Conservation (phyloP, 371 early-diverging fungal genomes). For the Syncephalis fuscata region DNA sequence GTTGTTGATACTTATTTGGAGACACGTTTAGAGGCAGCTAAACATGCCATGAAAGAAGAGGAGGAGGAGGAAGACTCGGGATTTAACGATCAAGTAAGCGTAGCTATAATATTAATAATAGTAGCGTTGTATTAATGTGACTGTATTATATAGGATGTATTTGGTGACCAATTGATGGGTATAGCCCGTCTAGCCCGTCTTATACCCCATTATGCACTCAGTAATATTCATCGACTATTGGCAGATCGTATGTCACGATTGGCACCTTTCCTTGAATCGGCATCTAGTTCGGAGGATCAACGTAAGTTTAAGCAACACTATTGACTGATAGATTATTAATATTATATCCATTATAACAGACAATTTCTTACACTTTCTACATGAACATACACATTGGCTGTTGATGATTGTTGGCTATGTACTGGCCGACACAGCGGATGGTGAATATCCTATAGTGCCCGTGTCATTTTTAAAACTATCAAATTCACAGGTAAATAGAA, state of each 20-base stretch:
- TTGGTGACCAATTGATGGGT: slow-evolving; percentile 52
- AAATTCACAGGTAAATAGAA: slow-evolving; percentile 16
- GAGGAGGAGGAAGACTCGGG: slow-evolving; percentile 31
- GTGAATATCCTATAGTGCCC: slow-evolving; percentile 60
- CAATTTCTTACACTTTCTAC: slow-evolving; percentile 17
- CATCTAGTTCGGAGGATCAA: not conserved
- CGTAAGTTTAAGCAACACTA: slow-evolving; percentile 5
- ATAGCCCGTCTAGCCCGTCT: slow-evolving; percentile 46
- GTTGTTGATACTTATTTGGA: slow-evolving; percentile 50
- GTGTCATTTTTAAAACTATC: slow-evolving; percentile 40
- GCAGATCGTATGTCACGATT: slow-evolving; percentile 27
- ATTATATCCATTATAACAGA: too few relatives aligned
- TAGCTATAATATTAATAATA: not conserved
- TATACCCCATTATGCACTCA: slow-evolving; percentile 28
- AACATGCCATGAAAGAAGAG: slow-evolving; percentile 25
- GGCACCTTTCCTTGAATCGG: slow-evolving; percentile 16
- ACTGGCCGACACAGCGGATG: slow-evolving; percentile 42
- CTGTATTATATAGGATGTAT: slow-evolving; percentile 25
- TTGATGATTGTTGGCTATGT: slow-evolving; percentile 44
- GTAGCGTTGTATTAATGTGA: not conserved
- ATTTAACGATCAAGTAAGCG: slow-evolving; percentile 40
- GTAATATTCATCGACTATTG: slow-evolving; percentile 24
- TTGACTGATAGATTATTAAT: too few relatives aligned
- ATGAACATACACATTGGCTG: slow-evolving; percentile 64
- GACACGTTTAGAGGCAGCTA: slow-evolving; percentile 38